These are phyloP conservation scores for Keithomyces neogunnii DNA, from an alignment of 2,329 filamentous ascomycete species.

Conservation along the genomic window DNA sequence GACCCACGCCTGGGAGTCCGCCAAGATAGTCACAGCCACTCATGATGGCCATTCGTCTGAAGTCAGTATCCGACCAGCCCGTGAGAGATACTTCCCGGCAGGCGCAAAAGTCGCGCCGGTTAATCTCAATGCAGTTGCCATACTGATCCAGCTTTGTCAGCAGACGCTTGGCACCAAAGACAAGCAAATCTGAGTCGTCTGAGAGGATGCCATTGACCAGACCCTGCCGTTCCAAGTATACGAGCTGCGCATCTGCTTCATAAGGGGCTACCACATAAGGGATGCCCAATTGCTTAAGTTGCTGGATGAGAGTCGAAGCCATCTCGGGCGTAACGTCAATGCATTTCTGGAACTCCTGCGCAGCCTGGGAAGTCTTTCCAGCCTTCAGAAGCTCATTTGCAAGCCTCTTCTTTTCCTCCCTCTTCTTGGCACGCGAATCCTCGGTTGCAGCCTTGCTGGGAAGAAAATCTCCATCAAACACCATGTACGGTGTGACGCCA, in stretches of 20 bases:
- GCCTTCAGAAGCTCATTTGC: slow-evolving; percentile 75
- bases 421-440: slow-evolving; percentile 61
- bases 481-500: slow-evolving; percentile 85
- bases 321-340: slow-evolving; percentile 95
- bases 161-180: slow-evolving; percentile 86
- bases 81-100: slow-evolving; percentile 82
- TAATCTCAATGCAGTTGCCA: slow-evolving; percentile 87
- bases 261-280: slow-evolving; percentile 93
- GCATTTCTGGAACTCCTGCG: slow-evolving; percentile 84
- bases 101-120: slow-evolving; percentile 77
- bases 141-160: slow-evolving; percentile 93
- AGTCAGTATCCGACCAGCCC: slow-evolving; percentile 87
- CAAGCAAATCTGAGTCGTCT: slow-evolving; percentile 91
- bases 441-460: slow-evolving; percentile 91
- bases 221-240: slow-evolving; percentile 82
- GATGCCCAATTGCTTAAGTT: slow-evolving; percentile 71
- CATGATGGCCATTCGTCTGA: slow-evolving; percentile 90
- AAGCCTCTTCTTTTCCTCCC: slow-evolving; percentile 66
- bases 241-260: slow-evolving; percentile 94
- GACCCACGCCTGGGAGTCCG: slow-evolving; percentile 73
- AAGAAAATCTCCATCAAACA: slow-evolving; percentile 93
- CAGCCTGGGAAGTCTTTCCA: slow-evolving; percentile 72
- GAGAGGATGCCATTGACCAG: slow-evolving; percentile 83
- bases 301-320: slow-evolving; percentile 85
- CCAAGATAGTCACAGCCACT: slow-evolving; percentile 95